Evolutionary conservation across 352 stramenopile species (phyloP).

Genomic region (Pythium plurisporium): DNA sequence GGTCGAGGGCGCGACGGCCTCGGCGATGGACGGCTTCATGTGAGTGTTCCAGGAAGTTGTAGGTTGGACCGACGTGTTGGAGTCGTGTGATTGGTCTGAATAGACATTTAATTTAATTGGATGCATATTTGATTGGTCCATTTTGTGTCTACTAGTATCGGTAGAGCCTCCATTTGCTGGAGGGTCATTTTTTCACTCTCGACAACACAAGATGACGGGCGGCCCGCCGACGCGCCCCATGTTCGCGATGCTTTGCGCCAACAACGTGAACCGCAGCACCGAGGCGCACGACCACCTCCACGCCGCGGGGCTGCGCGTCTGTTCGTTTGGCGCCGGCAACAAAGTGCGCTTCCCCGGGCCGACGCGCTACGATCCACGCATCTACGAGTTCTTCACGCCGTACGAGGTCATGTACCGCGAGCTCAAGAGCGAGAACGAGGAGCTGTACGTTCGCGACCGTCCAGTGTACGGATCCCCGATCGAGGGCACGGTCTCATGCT

Average conservation of each 20-base stretch:
- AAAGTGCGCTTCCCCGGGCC: constrained; percentile 82
- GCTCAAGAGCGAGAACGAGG: constrained; percentile 74
- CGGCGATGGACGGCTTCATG: constrained; percentile 72
- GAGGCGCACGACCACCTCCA: constrained; percentile 85
- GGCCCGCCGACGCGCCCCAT: constrained; percentile 33
- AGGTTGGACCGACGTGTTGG: neutral
- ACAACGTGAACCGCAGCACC: constrained; percentile 90
- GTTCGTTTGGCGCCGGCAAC: constrained; percentile 81
- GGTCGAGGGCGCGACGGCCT: constrained; percentile 45
- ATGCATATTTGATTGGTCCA: constrained; percentile 13
- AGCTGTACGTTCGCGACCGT: constrained; percentile 37
- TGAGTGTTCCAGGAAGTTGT: constrained; percentile 9
- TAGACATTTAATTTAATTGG: constrained; percentile 7
- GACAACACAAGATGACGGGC: too few species aligned
- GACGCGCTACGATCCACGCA: constrained; percentile 66
- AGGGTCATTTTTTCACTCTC: too few species aligned
- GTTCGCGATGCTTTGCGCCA: constrained; percentile 87
- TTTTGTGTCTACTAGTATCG: too few species aligned
- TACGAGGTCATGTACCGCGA: constrained; percentile 86
- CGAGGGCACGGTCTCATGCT: too few species aligned
- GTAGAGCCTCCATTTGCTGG: too few species aligned
- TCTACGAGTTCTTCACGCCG: constrained; percentile 86
- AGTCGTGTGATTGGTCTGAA: constrained; percentile 17
- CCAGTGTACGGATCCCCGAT: too few species aligned
- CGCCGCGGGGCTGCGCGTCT: constrained; percentile 70